phyloP scores from a whole-genome alignment of 1,284 basidiomycete genomes.

The Pseudozyma thailandica region DNA sequence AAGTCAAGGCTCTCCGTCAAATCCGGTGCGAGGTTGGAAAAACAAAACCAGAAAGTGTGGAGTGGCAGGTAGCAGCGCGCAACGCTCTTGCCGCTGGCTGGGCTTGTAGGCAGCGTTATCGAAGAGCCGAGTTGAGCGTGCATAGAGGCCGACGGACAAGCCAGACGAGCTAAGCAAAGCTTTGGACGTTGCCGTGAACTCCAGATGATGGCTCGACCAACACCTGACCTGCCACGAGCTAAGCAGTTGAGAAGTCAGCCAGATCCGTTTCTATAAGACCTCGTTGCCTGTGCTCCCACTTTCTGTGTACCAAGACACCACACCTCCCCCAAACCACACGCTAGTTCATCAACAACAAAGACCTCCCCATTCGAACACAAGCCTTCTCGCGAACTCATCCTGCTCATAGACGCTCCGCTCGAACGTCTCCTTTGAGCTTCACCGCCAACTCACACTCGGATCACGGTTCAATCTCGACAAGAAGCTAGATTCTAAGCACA shows the following conservation, averaged over 20 bases:
- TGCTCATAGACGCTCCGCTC: too few species aligned
- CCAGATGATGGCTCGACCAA: slow-evolving; percentile 19
- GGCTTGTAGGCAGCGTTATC: too few species aligned
- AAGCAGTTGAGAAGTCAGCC: neutral
- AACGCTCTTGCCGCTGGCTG: neutral
- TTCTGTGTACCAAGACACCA: neutral
- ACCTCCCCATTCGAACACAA: too few species aligned
- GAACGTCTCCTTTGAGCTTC: too few species aligned
- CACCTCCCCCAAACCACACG: neutral
- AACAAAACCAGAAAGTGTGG: neutral
- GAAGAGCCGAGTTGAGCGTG: too few species aligned
- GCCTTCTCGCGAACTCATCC: too few species aligned
- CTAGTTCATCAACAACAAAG: too few species aligned
- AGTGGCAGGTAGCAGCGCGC: neutral
- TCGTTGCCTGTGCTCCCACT: neutral
- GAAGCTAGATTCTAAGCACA: neutral
- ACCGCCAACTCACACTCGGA: too few species aligned
- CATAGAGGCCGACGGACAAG: neutral
- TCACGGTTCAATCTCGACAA: neutral
- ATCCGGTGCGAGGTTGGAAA: slow-evolving; percentile 2
- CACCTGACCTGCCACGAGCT: slow-evolving; percentile 3
- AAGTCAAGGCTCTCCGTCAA: slow-evolving; percentile 2
- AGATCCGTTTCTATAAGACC: neutral
- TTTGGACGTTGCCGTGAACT: slow-evolving; percentile 28
- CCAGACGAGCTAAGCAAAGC: slow-evolving; percentile 3